These are phyloP conservation scores for Vinca major DNA, from an alignment of 305 asterid genomes.

Conservation along the genomic window DNA sequence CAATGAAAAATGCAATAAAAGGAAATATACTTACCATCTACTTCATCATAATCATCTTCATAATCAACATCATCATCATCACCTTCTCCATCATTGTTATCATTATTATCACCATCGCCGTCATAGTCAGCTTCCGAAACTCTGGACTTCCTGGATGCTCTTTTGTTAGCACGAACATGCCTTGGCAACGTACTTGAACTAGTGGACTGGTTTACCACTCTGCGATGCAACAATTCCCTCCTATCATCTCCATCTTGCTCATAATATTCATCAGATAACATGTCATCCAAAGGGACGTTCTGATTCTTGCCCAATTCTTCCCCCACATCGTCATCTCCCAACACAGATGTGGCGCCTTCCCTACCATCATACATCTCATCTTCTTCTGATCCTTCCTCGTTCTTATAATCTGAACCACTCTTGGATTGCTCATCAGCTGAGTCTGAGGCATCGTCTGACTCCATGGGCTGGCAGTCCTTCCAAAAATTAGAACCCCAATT, in stretches of 20 bases:
- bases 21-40: constrained; percentile 43
- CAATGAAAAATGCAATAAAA: neutral
- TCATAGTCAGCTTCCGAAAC: constrained; percentile 41
- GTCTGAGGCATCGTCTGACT: constrained; percentile 40
- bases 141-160: constrained; percentile 46
- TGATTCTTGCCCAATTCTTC: constrained; percentile 47
- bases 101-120: constrained; percentile 43
- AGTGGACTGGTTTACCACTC: constrained; percentile 41
- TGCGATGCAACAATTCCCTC: constrained; percentile 55
- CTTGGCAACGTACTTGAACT: constrained; percentile 42
- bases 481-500: constrained; percentile 83
- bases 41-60: constrained; percentile 56
- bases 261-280: constrained; percentile 97
- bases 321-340: constrained; percentile 46
- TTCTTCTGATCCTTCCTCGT: constrained; percentile 60
- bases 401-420: constrained; percentile 81
- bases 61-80: constrained; percentile 59
- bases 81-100: constrained; percentile 52
- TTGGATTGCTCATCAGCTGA: constrained; percentile 86
- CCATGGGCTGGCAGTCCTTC: constrained; percentile 66
- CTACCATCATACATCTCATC: constrained; percentile 55
- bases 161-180: constrained; percentile 35
- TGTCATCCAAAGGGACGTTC: constrained; percentile 73
- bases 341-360: constrained; percentile 44
- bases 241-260: constrained; percentile 95